phyloP scores from a whole-genome alignment of 106 monocot genomes.

The Dendrobium officinale region DNA sequence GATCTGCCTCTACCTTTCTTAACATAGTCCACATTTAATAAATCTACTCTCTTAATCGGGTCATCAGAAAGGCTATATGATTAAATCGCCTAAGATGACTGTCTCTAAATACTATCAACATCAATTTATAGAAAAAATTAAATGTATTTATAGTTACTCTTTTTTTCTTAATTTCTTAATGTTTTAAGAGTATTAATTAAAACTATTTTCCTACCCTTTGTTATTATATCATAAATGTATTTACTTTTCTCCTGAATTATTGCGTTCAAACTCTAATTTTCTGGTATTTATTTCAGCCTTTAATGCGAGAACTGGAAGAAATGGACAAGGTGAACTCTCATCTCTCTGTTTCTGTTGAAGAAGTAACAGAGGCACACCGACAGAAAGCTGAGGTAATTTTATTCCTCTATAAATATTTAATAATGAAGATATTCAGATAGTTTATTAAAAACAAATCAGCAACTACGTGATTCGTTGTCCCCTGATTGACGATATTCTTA shows the following conservation, averaged over 20 bases:
- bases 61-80: too few species aligned
- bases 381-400: conserved; percentile 80
- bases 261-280: neutral
- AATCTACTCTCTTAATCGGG: too few species aligned
- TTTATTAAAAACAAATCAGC: neutral
- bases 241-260: neutral
- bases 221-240: neutral
- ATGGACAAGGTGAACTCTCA: conserved; percentile 88
- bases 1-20: too few species aligned
- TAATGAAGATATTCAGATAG: neutral
- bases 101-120: neutral
- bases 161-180: neutral
- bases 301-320: conserved; percentile 84
- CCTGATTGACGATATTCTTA: neutral
- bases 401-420: neutral
- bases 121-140: neutral
- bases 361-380: conserved; percentile 77
- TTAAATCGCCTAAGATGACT: too few species aligned
- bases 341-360: conserved; percentile 80
- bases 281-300: conserved; percentile 24
- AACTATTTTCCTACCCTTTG: neutral
- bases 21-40: too few species aligned
- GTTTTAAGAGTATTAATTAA: neutral
- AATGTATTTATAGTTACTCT: neutral
- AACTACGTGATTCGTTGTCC: neutral